Conservation (phyloP, 2,329 filamentous ascomycete genomes). For the Pseudocercospora fijiensis region DNA sequence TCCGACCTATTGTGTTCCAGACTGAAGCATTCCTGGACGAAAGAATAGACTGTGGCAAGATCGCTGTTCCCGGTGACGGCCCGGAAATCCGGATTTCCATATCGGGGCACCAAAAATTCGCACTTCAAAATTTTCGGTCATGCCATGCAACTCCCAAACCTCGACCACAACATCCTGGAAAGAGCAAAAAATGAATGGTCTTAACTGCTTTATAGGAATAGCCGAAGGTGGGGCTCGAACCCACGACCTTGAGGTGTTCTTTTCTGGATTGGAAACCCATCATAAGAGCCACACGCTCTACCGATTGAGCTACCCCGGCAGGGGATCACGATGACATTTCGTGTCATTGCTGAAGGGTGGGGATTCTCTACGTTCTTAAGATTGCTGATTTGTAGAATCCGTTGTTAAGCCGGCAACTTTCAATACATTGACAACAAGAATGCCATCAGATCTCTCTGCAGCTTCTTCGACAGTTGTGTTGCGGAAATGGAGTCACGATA, state of each 20-base stretch:
- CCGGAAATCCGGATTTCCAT: neutral
- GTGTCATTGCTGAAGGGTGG: neutral
- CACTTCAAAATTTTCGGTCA: neutral
- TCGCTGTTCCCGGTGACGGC: neutral
- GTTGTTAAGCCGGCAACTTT: neutral
- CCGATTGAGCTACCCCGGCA: constrained; percentile 55
- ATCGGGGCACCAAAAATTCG: neutral
- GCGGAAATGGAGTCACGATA: neutral
- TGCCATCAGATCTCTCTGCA: neutral
- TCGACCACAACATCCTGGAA: neutral
- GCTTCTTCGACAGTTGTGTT: neutral
- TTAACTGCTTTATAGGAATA: constrained; percentile 24
- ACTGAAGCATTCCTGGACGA: neutral
- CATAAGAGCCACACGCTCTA: constrained; percentile 42
- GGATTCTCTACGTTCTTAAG: neutral
- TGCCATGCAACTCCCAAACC: neutral
- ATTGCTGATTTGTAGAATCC: neutral
- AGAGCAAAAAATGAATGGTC: neutral
- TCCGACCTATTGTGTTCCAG: neutral
- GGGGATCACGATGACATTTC: neutral
- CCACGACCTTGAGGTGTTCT: constrained; percentile 30
- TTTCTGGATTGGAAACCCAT: neutral
- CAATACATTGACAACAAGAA: neutral
- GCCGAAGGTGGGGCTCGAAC: constrained; percentile 32
- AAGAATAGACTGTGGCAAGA: neutral